Conservation (phyloP, 495 filamentous ascomycete genomes). For the Beverwykella pulmonaria region DNA sequence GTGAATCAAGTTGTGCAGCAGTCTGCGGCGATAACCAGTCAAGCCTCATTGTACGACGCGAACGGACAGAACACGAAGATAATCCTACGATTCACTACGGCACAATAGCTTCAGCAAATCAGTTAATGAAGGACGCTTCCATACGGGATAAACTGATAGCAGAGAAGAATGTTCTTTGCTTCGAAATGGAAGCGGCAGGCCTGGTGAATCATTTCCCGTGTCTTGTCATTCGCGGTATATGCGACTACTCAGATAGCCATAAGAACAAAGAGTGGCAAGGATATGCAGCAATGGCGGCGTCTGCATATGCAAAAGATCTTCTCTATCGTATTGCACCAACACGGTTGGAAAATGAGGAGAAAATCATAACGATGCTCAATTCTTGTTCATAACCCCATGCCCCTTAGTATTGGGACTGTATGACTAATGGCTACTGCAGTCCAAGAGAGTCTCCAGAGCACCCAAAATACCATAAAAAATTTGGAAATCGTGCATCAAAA, state of each 20-base stretch:
- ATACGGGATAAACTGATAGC: too few relatives aligned
- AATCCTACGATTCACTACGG: slow-evolving; percentile 17
- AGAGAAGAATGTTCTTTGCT: background rate
- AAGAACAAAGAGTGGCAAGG: too few relatives aligned
- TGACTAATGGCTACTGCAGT: too few relatives aligned
- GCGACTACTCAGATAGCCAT: slow-evolving; percentile 7
- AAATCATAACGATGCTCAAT: background rate
- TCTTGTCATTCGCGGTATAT: slow-evolving; percentile 4
- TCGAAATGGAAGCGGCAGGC: too few relatives aligned
- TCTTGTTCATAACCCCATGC: background rate
- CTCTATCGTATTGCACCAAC: background rate
- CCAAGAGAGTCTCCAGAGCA: too few relatives aligned
- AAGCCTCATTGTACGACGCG: background rate
- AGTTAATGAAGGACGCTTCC: slow-evolving; percentile 12
- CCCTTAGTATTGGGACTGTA: too few relatives aligned
- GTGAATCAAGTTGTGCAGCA: background rate
- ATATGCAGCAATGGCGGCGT: too few relatives aligned
- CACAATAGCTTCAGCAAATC: slow-evolving; percentile 14
- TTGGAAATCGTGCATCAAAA: too few relatives aligned
- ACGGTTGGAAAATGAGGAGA: background rate
- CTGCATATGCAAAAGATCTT: slow-evolving; percentile 8
- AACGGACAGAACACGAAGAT: slow-evolving; percentile 4
- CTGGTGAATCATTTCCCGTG: background rate
- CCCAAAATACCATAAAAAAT: too few relatives aligned
- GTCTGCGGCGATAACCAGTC: slow-evolving; percentile 1